A percentile compares a stretch with the other conserved stretches of the same genome.
Conservation (phyloP, 108 stramenopile genomes). For the Nitzschia sp. region DNA sequence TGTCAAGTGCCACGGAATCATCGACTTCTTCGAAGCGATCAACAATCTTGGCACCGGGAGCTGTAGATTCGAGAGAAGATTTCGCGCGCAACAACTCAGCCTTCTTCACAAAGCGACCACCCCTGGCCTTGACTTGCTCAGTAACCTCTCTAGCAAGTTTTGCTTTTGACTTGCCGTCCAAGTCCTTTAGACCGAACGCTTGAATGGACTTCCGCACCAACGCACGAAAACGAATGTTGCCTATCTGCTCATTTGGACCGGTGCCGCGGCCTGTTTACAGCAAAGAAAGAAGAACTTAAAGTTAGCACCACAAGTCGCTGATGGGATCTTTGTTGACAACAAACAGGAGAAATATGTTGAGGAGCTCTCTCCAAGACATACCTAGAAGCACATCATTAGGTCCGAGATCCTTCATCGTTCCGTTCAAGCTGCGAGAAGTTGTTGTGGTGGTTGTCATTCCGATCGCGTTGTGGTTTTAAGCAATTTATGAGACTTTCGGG, state of each 20-base stretch:
- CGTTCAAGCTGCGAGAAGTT: too few species aligned
- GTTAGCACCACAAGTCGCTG: too few species aligned
- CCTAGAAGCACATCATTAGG: background rate
- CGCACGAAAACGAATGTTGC: conserved; percentile 12
- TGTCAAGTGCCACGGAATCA: conserved; percentile 10
- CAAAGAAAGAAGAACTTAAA: conserved; percentile 12
- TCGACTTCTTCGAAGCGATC: conserved; percentile 9
- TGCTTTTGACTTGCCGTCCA: conserved; percentile 5
- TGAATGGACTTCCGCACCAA: background rate
- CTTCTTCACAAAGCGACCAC: conserved; percentile 13
- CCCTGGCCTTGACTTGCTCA: background rate
- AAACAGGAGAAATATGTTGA: too few species aligned
- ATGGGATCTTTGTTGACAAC: too few species aligned
- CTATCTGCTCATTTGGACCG: conserved; percentile 19
- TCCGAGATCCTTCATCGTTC: conserved; percentile 1
- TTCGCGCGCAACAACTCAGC: background rate
- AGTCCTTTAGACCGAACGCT: background rate
- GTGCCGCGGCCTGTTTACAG: conserved; percentile 25
- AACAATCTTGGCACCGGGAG: background rate
- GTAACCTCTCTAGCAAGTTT: background rate
- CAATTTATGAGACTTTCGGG: too few species aligned
- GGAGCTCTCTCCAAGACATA: too few species aligned
- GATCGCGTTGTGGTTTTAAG: too few species aligned
- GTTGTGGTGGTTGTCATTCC: too few species aligned
- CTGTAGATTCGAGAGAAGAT: background rate